Evolutionary conservation across 768 basidiomycete species (phyloP).

Genomic region (Phanerochaete sordida): DNA sequence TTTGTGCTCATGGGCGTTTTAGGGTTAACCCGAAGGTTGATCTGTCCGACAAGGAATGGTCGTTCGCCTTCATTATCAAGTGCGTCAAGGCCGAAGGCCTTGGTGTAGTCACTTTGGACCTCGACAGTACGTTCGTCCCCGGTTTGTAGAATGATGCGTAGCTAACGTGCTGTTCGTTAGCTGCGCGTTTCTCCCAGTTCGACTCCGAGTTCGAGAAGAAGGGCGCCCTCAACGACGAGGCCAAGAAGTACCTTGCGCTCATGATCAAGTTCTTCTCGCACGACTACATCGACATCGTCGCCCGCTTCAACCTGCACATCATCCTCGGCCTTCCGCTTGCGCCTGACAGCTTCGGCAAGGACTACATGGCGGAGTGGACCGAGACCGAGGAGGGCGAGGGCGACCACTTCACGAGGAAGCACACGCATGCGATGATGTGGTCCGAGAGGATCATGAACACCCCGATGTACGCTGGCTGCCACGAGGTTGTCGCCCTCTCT

Average conservation of each 20-base stretch:
- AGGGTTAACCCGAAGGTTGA: background rate
- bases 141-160: background rate
- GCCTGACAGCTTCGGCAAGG: background rate
- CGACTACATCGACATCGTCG: slow-evolving; percentile 2
- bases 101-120: slow-evolving; percentile 11
- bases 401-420: background rate
- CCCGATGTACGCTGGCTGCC: background rate
- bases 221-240: background rate
- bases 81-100: slow-evolving; percentile 11
- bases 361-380: background rate
- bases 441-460: background rate
- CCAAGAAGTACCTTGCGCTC: background rate
- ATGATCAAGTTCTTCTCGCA: background rate
- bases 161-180: background rate
- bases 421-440: background rate
- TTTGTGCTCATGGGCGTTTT: background rate
- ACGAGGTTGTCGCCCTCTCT: background rate
- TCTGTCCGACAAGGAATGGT: slow-evolving; percentile 9
- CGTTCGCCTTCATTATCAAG: slow-evolving; percentile 17
- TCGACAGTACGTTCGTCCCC: slow-evolving; percentile 10
- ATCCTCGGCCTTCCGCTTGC: background rate
- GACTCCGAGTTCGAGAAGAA: slow-evolving; percentile 5
- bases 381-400: background rate
- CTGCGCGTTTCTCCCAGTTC: slow-evolving; percentile 10
- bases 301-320: background rate